Evolutionary conservation across 2,329 filamentous ascomycete genomes (phyloP).

Genomic region (Pseudogymnoascus sp.): DNA sequence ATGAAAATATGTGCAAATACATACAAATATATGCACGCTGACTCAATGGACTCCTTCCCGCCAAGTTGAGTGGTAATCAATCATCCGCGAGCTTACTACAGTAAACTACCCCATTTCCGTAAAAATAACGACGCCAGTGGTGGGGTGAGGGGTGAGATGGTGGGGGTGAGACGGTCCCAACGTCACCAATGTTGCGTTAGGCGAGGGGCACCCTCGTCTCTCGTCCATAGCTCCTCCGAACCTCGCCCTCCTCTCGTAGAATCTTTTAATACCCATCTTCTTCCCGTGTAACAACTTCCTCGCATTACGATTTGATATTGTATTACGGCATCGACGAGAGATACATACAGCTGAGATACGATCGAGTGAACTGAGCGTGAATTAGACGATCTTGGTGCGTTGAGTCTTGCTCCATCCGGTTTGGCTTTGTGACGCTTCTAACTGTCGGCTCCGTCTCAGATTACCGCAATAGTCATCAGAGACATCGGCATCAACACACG

Average conservation of each 20-base stretch:
- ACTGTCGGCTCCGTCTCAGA: background rate
- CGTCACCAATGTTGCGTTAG: slow-evolving; percentile 5
- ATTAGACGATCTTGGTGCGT: background rate
- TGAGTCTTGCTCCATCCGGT: background rate
- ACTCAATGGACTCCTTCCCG: background rate
- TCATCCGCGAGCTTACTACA: too few relatives aligned
- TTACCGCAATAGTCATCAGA: background rate
- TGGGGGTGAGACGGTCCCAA: background rate
- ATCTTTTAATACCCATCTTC: background rate
- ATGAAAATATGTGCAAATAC: background rate
- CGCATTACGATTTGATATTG: background rate
- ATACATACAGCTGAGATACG: background rate
- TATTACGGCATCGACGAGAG: background rate
- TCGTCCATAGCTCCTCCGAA: slow-evolving; percentile 5
- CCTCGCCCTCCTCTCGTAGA: background rate
- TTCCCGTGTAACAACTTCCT: background rate
- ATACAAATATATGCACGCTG: background rate
- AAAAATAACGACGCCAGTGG: background rate
- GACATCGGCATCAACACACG: background rate
- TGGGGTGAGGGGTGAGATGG: background rate
- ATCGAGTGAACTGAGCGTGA: background rate
- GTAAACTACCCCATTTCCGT: slow-evolving; percentile 4
- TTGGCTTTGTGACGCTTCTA: background rate
- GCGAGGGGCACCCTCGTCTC: background rate
- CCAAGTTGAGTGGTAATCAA: background rate